phyloP scores from a whole-genome alignment of 2,329 filamentous ascomycete species.

The Claviceps digitariae region DNA sequence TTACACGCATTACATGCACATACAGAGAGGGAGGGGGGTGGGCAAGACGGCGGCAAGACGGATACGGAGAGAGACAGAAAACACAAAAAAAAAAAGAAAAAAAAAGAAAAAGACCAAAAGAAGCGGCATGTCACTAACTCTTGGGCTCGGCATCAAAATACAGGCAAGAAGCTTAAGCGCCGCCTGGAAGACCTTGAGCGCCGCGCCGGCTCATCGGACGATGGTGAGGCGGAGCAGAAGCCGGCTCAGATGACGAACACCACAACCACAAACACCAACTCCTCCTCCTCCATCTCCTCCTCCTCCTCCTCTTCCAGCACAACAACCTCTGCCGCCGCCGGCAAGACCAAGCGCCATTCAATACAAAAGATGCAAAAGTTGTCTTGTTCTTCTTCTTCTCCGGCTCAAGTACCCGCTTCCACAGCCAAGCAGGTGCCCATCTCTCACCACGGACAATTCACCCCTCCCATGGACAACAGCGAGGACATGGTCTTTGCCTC shows the following conservation, averaged over 20 bases:
- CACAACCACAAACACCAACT: not conserved
- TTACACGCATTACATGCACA: not conserved
- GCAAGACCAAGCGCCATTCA: slow-evolving; percentile 26
- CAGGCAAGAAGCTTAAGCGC: slow-evolving; percentile 88
- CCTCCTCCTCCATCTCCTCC: not conserved
- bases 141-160: not conserved
- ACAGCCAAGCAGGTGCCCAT: slow-evolving; percentile 23
- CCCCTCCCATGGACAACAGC: slow-evolving; percentile 43
- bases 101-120: not conserved
- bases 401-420: slow-evolving; percentile 7
- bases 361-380: slow-evolving; percentile 12
- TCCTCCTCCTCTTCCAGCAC: not conserved
- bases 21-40: not conserved
- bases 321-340: slow-evolving; percentile 11
- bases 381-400: no score
- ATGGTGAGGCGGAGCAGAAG: slow-evolving; percentile 31
- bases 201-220: slow-evolving; percentile 46
- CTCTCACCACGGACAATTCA: slow-evolving; percentile 41
- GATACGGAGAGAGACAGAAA: no score
- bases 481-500: slow-evolving; percentile 53
- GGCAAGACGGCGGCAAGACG: no score
- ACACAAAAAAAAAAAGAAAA: not conserved
- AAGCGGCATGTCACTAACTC: not conserved
- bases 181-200: slow-evolving; percentile 75
- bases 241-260: slow-evolving; percentile 13